Evolutionary conservation across 169 alveolate species (phyloP).

Genomic region (Plasmodium knowlesi): DNA sequence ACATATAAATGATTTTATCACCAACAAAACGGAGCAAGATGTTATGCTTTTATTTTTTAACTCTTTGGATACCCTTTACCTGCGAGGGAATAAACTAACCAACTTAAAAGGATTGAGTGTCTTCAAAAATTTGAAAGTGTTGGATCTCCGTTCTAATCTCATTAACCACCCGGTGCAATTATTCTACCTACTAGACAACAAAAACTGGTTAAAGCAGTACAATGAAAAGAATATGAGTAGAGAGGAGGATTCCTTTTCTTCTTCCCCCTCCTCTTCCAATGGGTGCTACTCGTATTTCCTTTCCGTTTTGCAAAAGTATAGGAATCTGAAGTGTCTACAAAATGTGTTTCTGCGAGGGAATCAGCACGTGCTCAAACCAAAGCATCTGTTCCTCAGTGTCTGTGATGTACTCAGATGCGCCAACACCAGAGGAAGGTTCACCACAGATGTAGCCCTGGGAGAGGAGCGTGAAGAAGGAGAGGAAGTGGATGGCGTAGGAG

Average conservation of each 20-base stretch:
- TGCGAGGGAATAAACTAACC: constrained; percentile 44
- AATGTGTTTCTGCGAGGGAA: constrained; percentile 32
- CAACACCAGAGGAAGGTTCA: neutral
- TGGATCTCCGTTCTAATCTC: constrained; percentile 46
- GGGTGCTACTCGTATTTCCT: constrained; percentile 18
- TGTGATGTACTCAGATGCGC: constrained; percentile 18
- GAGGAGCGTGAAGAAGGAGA: neutral
- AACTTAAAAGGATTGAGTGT: constrained; percentile 61
- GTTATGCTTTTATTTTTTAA: constrained; percentile 64
- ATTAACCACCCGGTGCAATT: constrained; percentile 69
- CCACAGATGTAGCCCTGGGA: neutral
- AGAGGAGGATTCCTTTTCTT: neutral
- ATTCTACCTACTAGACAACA: constrained; percentile 42
- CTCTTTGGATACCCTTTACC: constrained; percentile 44
- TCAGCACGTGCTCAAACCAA: constrained; percentile 18
- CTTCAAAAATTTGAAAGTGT: constrained; percentile 22
- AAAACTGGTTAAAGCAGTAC: constrained; percentile 51
- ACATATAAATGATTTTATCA: constrained; percentile 28
- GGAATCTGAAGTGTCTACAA: constrained; percentile 12
- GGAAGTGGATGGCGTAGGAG: neutral
- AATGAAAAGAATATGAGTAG: neutral
- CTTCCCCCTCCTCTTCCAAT: neutral
- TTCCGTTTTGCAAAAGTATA: constrained; percentile 13
- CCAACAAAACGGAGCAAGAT: constrained; percentile 56
- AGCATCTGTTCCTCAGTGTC: constrained; percentile 24